Conservation (phyloP, 1,284 basidiomycete species). For the Boletus mariae region DNA sequence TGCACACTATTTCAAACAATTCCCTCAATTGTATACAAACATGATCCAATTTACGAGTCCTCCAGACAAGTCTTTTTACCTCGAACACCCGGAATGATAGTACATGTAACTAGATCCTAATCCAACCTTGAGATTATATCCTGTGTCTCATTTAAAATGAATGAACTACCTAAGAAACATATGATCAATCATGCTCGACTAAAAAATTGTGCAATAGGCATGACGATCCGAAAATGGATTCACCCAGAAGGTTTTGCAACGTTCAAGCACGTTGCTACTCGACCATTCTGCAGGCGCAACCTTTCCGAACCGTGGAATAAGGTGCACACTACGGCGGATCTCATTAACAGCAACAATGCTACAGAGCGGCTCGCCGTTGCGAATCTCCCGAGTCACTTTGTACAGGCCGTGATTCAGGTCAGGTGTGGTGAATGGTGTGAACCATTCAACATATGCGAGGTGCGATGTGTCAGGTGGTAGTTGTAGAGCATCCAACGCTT, state of each 20-base stretch:
- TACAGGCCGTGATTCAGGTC: not conserved
- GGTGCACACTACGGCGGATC: not conserved
- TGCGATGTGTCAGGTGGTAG: not conserved
- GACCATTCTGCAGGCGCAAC: not conserved
- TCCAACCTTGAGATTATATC: no score
- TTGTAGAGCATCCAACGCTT: not conserved
- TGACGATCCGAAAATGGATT: not conserved
- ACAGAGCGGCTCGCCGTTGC: not conserved
- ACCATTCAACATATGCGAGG: not conserved
- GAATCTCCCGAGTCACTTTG: not conserved
- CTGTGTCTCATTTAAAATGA: no score
- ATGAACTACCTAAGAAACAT: no score
- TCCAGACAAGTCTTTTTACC: no score
- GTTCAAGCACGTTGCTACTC: not conserved
- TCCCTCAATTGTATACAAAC: no score
- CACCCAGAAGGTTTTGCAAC: not conserved
- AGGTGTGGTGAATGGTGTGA: not conserved
- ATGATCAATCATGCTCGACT: no score
- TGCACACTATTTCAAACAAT: no score
- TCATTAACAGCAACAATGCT: not conserved
- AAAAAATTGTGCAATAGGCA: not conserved
- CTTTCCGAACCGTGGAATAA: not conserved
- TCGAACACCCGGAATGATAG: no score
- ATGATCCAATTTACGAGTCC: no score
- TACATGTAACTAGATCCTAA: no score